Evolutionary conservation across 495 filamentous ascomycete genomes (phyloP), one percentile per base, ranked within the genome.

Genomic region (Xylaria sp.): DNA sequence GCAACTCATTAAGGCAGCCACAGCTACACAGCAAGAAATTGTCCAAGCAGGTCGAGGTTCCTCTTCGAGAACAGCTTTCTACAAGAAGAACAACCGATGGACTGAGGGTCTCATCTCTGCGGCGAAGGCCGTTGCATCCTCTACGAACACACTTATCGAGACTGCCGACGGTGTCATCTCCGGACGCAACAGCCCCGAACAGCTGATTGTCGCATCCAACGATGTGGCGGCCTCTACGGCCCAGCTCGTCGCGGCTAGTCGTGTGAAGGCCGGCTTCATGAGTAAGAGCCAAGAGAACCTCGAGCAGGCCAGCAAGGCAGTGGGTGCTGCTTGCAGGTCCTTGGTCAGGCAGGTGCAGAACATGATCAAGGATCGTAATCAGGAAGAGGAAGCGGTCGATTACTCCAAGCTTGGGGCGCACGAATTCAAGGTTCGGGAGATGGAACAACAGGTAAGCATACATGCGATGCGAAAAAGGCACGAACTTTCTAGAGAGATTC

Each of bases 21-120:
- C 97, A 2, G 90, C 88, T 44, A 95, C 94, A 2, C 96, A 99
- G 78, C 91, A 97, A 78, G 96, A 99, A 81, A 99, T 99, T 77
- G 96, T 99, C n/a, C 90, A 93, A 55, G 93, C 97, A 77, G 96
- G 96, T 19, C 91, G 93, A 15, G 96, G 96, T 66, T 92, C 89
- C 67, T 92, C 93, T 46, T 96, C 94, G 48, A 87, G 89, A 31
- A 95, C 95, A n/a, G 93, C 94, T 44, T 99, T 98, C 85, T 99
- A 99, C 90, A 99, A 99, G 88, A 97, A 97, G 84, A 97, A 98
- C 86, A 89, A 89, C 80, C 90, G 96, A 50, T 99, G 96, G 96
- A 98, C 96, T 0, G 97, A 99, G 78, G 96, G 96, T 59, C 87
- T 99, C 57, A 97, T 99, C 79, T 97, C 93, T 43, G 96, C 96